phyloP scores from a whole-genome alignment of 2,329 filamentous ascomycete genomes.

The Eutypella sp. region DNA sequence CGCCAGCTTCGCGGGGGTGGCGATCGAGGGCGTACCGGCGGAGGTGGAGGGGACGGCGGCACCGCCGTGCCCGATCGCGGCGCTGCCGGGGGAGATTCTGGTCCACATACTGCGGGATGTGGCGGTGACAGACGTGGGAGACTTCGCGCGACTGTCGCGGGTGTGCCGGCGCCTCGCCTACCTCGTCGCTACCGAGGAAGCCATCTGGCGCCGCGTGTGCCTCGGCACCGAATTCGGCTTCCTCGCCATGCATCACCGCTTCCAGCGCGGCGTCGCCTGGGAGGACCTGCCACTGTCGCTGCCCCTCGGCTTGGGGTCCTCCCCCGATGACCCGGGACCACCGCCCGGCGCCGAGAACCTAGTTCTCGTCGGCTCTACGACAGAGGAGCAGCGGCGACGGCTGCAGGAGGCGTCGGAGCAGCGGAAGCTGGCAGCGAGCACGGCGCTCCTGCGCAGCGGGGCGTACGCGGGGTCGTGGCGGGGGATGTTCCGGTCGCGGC shows the following conservation, averaged over 20 bases:
- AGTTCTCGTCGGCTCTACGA: too few relatives aligned
- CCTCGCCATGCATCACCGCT: slow-evolving; percentile 76
- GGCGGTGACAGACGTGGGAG: slow-evolving; percentile 68
- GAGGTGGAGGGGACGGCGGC: slow-evolving; percentile 65
- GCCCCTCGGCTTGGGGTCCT: too few relatives aligned
- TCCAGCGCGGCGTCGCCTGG: slow-evolving; percentile 57
- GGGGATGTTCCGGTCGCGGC: slow-evolving; percentile 73
- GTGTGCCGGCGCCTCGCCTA: slow-evolving; percentile 88
- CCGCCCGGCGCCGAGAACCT: too few relatives aligned
- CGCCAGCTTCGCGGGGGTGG: slow-evolving; percentile 64
- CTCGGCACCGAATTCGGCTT: slow-evolving; percentile 72
- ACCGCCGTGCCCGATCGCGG: slow-evolving; percentile 75
- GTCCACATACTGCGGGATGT: slow-evolving; percentile 71
- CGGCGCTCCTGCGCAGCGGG: slow-evolving; percentile 35
- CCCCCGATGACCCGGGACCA: too few relatives aligned
- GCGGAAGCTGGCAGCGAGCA: slow-evolving; percentile 32
- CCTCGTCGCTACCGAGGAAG: slow-evolving; percentile 76
- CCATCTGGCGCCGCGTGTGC: slow-evolving; percentile 77
- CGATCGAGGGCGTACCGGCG: slow-evolving; percentile 63
- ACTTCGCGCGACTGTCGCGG: slow-evolving; percentile 68
- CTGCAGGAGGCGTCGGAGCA: slow-evolving; percentile 34
- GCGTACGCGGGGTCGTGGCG: slow-evolving; percentile 52
- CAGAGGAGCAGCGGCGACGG: slow-evolving; percentile 10
- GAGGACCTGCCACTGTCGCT: too few relatives aligned
- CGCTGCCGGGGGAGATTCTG: slow-evolving; percentile 78